Conservation (phyloP, 345 rosid genomes). For the Populus simonii region DNA sequence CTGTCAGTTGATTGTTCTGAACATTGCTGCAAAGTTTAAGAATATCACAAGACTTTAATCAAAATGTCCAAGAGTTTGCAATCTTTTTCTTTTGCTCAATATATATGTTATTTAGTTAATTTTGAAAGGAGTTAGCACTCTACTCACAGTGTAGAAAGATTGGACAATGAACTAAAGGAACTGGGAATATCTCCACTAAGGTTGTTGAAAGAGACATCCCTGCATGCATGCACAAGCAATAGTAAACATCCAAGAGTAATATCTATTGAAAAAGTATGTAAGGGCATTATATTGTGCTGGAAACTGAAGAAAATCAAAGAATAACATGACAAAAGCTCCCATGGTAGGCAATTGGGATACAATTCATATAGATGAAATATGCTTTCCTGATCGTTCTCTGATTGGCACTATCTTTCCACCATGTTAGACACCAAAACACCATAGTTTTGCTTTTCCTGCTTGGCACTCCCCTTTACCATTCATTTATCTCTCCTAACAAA, state of each 20-base stretch:
- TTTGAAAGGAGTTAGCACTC: constrained; percentile 15
- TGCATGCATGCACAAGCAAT: constrained; percentile 31
- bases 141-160: constrained; percentile 77
- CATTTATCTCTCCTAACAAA: not conserved
- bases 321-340: not conserved
- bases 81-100: not conserved
- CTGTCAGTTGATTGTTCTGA: constrained; percentile 90
- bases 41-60: constrained; percentile 14
- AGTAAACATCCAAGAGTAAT: not conserved
- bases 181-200: constrained; percentile 84
- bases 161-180: constrained; percentile 67
- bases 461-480: not conserved
- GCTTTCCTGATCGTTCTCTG: not conserved
- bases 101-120: not conserved
- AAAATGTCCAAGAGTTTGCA: constrained; percentile 4
- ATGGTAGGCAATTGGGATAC: not conserved
- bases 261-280: not conserved
- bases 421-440: not conserved
- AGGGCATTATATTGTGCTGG: not conserved
- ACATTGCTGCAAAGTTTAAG: constrained; percentile 55
- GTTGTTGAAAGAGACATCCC: constrained; percentile 95
- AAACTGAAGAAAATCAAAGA: not conserved
- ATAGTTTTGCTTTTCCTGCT: not conserved
- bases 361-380: not conserved
- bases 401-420: not conserved